phyloP scores from a whole-genome alignment of 192 early-diverging fungal genomes.

The Dissophora ornata region DNA sequence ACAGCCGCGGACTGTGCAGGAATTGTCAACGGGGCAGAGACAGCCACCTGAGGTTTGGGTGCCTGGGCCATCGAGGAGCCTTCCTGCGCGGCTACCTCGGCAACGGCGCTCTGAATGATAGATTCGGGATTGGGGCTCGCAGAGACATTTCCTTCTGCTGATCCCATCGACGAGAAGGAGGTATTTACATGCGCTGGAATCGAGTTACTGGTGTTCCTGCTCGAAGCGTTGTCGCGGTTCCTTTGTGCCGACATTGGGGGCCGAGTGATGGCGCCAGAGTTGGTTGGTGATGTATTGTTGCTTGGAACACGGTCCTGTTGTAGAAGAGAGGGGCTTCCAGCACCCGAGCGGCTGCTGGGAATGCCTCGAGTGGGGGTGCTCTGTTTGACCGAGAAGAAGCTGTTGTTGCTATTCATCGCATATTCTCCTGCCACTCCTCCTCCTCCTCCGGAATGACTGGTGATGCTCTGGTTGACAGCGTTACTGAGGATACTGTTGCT shows the following conservation, averaged over 20 bases:
- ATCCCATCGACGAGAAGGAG: slow-evolving; percentile 36
- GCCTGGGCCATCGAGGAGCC: neutral
- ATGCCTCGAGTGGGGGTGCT: slow-evolving; percentile 15
- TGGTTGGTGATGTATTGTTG: slow-evolving; percentile 12
- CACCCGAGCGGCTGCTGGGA: neutral
- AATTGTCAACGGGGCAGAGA: slow-evolving; percentile 1
- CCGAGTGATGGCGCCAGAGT: slow-evolving; percentile 24
- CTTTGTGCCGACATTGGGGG: slow-evolving; percentile 44
- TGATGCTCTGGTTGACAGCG: slow-evolving; percentile 29
- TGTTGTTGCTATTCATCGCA: slow-evolving; percentile 41
- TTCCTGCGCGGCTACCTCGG: slow-evolving; percentile 5
- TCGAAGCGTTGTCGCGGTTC: slow-evolving; percentile 14
- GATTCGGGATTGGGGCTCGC: slow-evolving; percentile 1
- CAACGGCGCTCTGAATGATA: neutral
- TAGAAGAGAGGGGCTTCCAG: neutral
- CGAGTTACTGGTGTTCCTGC: slow-evolving; percentile 3
- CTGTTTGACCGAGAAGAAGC: slow-evolving; percentile 39
- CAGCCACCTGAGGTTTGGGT: neutral
- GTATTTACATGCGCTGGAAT: slow-evolving; percentile 8
- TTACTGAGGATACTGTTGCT: slow-evolving; percentile 49
- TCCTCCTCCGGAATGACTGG: neutral
- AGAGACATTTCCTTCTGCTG: slow-evolving; percentile 1
- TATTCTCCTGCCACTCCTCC: neutral
- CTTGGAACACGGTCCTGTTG: slow-evolving; percentile 10
- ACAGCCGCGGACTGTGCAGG: slow-evolving; percentile 1